Evolutionary conservation across 345 rosid genomes (phyloP).

Genomic region (Cochlearia excelsa): DNA sequence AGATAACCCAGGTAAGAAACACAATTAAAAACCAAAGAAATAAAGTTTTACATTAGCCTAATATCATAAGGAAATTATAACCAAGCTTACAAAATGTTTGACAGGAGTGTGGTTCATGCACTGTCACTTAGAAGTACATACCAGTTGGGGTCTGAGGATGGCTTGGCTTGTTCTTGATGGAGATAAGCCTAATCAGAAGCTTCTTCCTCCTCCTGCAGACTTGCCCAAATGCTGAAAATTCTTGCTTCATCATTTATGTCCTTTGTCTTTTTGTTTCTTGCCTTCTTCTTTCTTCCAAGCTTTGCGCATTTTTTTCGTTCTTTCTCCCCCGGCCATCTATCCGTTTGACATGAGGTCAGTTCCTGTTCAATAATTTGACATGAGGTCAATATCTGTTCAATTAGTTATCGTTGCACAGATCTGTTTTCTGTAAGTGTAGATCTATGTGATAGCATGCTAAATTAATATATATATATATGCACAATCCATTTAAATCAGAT

Average conservation of each 20-base stretch:
- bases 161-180: slow-evolving; percentile 75
- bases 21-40: slow-evolving; percentile 3
- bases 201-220: slow-evolving; percentile 67
- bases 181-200: slow-evolving; percentile 56
- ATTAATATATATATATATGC: not conserved
- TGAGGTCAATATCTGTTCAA: slow-evolving; percentile 33
- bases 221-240: slow-evolving; percentile 55
- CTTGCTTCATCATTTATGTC: slow-evolving; percentile 16
- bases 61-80: slow-evolving; percentile 8
- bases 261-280: slow-evolving; percentile 18
- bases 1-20: slow-evolving; percentile 61
- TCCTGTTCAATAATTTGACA: slow-evolving; percentile 37
- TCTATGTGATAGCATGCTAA: slow-evolving; percentile 20
- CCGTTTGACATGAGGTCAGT: slow-evolving; percentile 35
- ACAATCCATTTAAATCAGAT: slow-evolving; percentile 2
- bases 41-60: slow-evolving; percentile 10
- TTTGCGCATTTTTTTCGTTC: slow-evolving; percentile 12
- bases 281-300: slow-evolving; percentile 25
- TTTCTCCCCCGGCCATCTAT: slow-evolving; percentile 22
- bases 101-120: slow-evolving; percentile 79
- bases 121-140: slow-evolving; percentile 74
- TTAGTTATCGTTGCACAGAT: slow-evolving; percentile 17
- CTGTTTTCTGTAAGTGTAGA: slow-evolving; percentile 25
- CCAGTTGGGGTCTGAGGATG: slow-evolving; percentile 74
- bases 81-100: slow-evolving; percentile 15